Percentiles rank a stretch among this genome's conserved stretches.
These are phyloP conservation scores for Irpex sp. DNA, from an alignment of 1,284 basidiomycete genomes.

Conservation along the genomic window DNA sequence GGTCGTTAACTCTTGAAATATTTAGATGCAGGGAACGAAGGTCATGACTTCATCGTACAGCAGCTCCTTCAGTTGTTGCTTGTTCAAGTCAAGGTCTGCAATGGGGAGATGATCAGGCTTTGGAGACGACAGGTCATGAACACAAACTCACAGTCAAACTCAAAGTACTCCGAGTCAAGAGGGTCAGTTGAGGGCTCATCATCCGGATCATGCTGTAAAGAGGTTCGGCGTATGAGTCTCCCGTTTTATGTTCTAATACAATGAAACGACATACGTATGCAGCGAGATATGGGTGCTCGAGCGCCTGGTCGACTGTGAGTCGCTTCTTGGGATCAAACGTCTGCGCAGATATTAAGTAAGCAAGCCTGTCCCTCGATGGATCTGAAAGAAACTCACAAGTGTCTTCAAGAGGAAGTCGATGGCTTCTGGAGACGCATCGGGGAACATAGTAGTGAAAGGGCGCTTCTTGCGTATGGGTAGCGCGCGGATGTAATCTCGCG, in stretches of 20 bases:
- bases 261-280: constrained; percentile 45
- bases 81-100: constrained; percentile 73
- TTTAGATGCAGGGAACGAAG: constrained; percentile 22
- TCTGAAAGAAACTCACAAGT: constrained; percentile 48
- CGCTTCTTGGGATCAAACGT: constrained; percentile 88
- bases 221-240: not conserved
- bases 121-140: not conserved
- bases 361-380: constrained; percentile 4
- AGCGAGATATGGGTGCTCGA: constrained; percentile 73
- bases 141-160: constrained; percentile 67
- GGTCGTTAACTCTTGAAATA: not conserved
- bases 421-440: constrained; percentile 68
- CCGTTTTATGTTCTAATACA: not conserved
- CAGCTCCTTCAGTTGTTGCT: constrained; percentile 64
- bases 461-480: constrained; percentile 69
- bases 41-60: constrained; percentile 31
- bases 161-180: constrained; percentile 80
- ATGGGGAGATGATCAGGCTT: not conserved
- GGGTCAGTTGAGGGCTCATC: constrained; percentile 79
- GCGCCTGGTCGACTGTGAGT: constrained; percentile 80
- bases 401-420: constrained; percentile 84
- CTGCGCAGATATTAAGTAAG: constrained; percentile 22
- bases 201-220: constrained; percentile 72
- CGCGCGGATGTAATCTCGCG: constrained; percentile 80
- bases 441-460: constrained; percentile 61